phyloP scores from a whole-genome alignment of 345 rosid genomes.

The Ceriops decandra region DNA sequence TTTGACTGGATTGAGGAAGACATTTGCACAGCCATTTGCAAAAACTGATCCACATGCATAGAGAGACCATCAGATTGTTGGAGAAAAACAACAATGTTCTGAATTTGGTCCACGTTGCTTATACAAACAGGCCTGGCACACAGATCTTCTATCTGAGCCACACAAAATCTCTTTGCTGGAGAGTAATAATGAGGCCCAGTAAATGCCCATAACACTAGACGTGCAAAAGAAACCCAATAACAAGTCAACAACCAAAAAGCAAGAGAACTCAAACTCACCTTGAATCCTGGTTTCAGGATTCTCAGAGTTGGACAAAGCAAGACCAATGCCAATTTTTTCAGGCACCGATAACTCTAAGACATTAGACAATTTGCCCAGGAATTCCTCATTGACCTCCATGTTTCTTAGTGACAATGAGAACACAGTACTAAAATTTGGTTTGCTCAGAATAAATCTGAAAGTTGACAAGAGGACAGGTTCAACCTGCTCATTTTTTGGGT shows the following conservation, averaged over 20 bases:
- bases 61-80: slow-evolving; percentile 66
- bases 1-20: slow-evolving; percentile 53
- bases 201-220: neutral
- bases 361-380: slow-evolving; percentile 45
- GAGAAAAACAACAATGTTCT: slow-evolving; percentile 65
- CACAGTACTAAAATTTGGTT: slow-evolving; percentile 59
- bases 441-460: slow-evolving; percentile 50
- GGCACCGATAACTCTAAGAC: slow-evolving; percentile 46
- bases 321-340: slow-evolving; percentile 69
- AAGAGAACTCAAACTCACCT: slow-evolving; percentile 38
- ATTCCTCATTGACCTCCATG: slow-evolving; percentile 41
- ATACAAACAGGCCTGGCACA: slow-evolving; percentile 43
- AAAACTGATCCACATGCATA: slow-evolving; percentile 61
- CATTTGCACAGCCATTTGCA: slow-evolving; percentile 65
- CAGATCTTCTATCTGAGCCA: slow-evolving; percentile 64
- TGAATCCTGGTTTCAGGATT: slow-evolving; percentile 39
- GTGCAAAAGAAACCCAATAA: slow-evolving; percentile 3
- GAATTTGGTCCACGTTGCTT: slow-evolving; percentile 66
- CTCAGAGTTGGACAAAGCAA: slow-evolving; percentile 66
- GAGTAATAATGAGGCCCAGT: neutral
- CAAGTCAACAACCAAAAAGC: neutral
- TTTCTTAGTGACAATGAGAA: slow-evolving; percentile 52
- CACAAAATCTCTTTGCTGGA: slow-evolving; percentile 64
- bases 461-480: slow-evolving; percentile 44
- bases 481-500: slow-evolving; percentile 36